Evolutionary conservation across 345 rosid species (phyloP), one percentile per base, ranked within the genome.

Genomic region (Populus tremula): DNA sequence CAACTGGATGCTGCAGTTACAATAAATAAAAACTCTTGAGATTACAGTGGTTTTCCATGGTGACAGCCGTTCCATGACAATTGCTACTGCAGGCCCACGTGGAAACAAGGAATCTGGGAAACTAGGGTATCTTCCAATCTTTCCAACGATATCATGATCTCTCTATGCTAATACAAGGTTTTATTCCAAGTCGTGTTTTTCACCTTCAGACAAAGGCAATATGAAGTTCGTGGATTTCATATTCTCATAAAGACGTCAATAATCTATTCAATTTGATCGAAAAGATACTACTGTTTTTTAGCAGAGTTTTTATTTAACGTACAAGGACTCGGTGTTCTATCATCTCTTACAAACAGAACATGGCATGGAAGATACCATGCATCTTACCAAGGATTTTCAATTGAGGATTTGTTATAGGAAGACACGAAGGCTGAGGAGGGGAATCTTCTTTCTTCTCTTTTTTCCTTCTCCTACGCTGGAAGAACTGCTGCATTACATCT

Each of bases 381-480:
- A 95, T 84, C 87, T 86, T 93, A 73, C 83, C 77, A 36, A 96
- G 91, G 82, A 93, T 66, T 82, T 90, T 93, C 21, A 94, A 89
- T 23, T 89, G 94, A 75, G 88, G 96, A 78, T 63, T 83, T 38
- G 88, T 74, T 18, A 87, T 80, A 21, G 87, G 89, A 83, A 93
- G 90, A 66, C 85, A 72, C 4, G 90, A 87, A 12, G 92, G 87
- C 62, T 89, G 86, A 10, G 84, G 86, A 10, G 79, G 70, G 23
- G 72, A 63, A 16, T 89, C 91, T 69, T 74, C 78, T 59, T 70
- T 84, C 87, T 89, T 88, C 71, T 72, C 87, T 76, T 89, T 91
- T 80, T 91, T 93, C 89, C 83, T 91, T 85, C 98, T 91, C 82
- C 99, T 84, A 63, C 89, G 89, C 86, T 91, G 97, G 87, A 96